Evolutionary conservation across 2,329 filamentous ascomycete species (phyloP).

Genomic region (Blumeriella jaapii): DNA sequence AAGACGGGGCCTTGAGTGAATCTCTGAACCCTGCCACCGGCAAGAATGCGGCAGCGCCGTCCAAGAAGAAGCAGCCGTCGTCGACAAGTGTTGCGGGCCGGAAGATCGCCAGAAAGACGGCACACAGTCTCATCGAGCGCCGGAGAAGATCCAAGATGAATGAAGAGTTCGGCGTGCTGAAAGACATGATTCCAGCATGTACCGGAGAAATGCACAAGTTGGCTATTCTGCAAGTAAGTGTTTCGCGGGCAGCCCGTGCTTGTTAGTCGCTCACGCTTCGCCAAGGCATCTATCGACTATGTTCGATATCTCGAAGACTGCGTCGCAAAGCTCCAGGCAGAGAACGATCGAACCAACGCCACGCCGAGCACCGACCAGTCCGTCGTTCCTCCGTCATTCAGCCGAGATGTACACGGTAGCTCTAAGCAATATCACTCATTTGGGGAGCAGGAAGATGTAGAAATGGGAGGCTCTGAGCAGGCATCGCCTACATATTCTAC

Average conservation of each 20-base stretch:
- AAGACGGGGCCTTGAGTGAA: conserved; percentile 13
- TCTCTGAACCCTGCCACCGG: conserved; percentile 12
- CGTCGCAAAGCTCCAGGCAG: conserved; percentile 63
- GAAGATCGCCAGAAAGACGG: conserved; percentile 91
- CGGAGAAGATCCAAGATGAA: conserved; percentile 94
- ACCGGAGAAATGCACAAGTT: conserved; percentile 98
- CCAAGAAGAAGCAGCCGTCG: conserved; percentile 67
- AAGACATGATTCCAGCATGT: conserved; percentile 92
- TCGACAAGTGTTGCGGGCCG: conserved; percentile 75
- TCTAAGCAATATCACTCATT: conserved; percentile 34
- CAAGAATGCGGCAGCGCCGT: conserved; percentile 16
- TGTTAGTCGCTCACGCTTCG: conserved; percentile 2
- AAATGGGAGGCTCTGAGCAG: conserved; percentile 46
- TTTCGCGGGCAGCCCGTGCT: background rate
- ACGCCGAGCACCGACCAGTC: conserved; percentile 15
- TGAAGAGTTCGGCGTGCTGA: conserved; percentile 87
- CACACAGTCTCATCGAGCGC: conserved; percentile 89
- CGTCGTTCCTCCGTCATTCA: conserved; percentile 15
- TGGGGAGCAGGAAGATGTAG: conserved; percentile 40
- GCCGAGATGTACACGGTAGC: conserved; percentile 14
- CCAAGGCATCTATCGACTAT: conserved; percentile 91
- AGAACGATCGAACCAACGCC: conserved; percentile 23
- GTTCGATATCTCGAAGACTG: conserved; percentile 89
- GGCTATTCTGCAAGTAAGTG: conserved; percentile 75
- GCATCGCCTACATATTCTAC: conserved; percentile 37